Evolutionary conservation across 495 filamentous ascomycete genomes (phyloP).

Genomic region (Xylaria sp.): DNA sequence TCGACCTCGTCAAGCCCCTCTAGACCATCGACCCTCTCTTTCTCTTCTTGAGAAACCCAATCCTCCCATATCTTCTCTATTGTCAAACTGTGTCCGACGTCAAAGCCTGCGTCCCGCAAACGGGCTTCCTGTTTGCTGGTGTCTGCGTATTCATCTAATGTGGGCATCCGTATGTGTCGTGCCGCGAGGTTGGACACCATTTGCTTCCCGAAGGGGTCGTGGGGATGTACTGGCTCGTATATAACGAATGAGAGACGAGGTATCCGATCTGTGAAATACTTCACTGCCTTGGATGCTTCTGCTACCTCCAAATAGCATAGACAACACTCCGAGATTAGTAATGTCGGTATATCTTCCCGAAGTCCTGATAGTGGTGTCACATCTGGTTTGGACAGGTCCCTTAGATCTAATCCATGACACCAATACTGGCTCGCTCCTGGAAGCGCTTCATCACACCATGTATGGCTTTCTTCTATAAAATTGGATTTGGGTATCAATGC

Average conservation of each 20-base stretch:
- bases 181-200: slow-evolving; percentile 92
- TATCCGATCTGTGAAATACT: slow-evolving; percentile 66
- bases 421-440: slow-evolving; percentile 59
- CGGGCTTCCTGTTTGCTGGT: slow-evolving; percentile 70
- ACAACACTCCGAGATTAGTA: slow-evolving; percentile 93
- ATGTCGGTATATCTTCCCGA: slow-evolving; percentile 67
- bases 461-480: slow-evolving; percentile 28
- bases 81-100: slow-evolving; percentile 61
- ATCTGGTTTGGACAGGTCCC: slow-evolving; percentile 57
- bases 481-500: slow-evolving; percentile 38
- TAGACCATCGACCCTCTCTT: slow-evolving; percentile 74
- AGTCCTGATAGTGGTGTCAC: slow-evolving; percentile 41
- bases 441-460: slow-evolving; percentile 42
- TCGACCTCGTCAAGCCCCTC: slow-evolving; percentile 96
- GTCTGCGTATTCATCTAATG: slow-evolving; percentile 72
- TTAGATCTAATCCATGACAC: slow-evolving; percentile 83
- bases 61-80: slow-evolving; percentile 76
- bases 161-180: slow-evolving; percentile 85
- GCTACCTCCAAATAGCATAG: slow-evolving; percentile 79
- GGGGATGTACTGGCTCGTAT: slow-evolving; percentile 87
- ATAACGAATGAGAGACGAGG: slow-evolving; percentile 70
- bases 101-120: slow-evolving; percentile 68
- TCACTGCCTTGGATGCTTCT: slow-evolving; percentile 67
- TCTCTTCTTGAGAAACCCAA: slow-evolving; percentile 77
- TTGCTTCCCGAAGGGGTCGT: slow-evolving; percentile 84